Conservation (phyloP, 805 yeast species). For the Metschnikowia kunwiensis region DNA sequence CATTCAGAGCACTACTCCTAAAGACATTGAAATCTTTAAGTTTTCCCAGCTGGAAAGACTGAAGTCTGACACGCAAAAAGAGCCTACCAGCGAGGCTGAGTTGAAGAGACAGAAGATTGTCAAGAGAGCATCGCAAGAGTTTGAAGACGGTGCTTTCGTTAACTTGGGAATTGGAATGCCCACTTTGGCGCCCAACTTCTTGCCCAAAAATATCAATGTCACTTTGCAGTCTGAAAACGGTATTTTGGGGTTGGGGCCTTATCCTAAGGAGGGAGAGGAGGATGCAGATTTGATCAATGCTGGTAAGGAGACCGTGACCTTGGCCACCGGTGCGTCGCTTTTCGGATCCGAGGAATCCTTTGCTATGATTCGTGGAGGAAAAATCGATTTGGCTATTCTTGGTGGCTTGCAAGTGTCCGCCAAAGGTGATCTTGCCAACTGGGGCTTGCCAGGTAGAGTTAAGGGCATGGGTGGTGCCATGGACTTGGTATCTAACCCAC, state of each 20-base stretch:
- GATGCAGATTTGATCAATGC: slow-evolving; percentile 50
- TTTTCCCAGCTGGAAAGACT: slow-evolving; percentile 15
- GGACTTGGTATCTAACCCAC: slow-evolving; percentile 49
- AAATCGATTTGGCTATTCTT: slow-evolving; percentile 41
- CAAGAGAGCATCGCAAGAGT: slow-evolving; percentile 45
- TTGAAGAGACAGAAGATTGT: slow-evolving; percentile 34
- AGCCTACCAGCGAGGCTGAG: slow-evolving; percentile 15
- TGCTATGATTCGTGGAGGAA: slow-evolving; percentile 48
- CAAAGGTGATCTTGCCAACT: slow-evolving; percentile 49
- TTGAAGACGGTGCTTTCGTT: slow-evolving; percentile 40
- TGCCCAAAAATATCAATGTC: slow-evolving; percentile 35
- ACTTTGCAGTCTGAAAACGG: slow-evolving; percentile 50
- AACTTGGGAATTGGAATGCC: slow-evolving; percentile 54
- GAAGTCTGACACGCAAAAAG: slow-evolving; percentile 4
- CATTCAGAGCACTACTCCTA: slow-evolving; percentile 40
- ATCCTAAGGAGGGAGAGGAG: slow-evolving; percentile 39
- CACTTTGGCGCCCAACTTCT: slow-evolving; percentile 43
- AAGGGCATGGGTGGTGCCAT: slow-evolving; percentile 57
- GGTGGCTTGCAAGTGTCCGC: slow-evolving; percentile 51
- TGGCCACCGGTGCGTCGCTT: slow-evolving; percentile 44
- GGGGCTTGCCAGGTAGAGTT: slow-evolving; percentile 51
- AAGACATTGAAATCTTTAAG: slow-evolving; percentile 41
- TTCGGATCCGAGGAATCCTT: slow-evolving; percentile 52
- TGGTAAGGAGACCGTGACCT: slow-evolving; percentile 50
- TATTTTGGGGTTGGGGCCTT: slow-evolving; percentile 49